These are phyloP conservation scores for Mediolabrus comicus DNA, from an alignment of 108 stramenopile genomes.

Conservation along the genomic window DNA sequence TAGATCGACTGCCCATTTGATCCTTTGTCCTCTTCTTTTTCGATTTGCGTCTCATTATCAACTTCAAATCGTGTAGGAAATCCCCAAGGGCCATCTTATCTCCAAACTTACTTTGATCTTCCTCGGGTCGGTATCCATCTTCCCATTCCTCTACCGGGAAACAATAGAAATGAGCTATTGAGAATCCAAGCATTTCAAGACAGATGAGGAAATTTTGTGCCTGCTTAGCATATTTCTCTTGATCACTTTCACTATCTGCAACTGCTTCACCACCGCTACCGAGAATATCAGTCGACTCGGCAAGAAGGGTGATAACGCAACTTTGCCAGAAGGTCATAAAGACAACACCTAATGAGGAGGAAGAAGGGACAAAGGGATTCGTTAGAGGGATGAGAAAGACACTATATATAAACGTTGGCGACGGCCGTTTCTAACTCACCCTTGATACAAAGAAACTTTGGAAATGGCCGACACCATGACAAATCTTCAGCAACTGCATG, in stretches of 20 bases:
- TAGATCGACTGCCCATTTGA: not conserved
- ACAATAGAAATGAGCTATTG: slow-evolving; percentile 91
- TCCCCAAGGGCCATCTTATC: slow-evolving; percentile 86
- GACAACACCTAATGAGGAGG: slow-evolving; percentile 20
- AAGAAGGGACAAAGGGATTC: slow-evolving; percentile 1
- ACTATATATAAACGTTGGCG: slow-evolving; percentile 52
- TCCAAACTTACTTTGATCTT: slow-evolving; percentile 67
- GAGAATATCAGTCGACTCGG: slow-evolving; percentile 66
- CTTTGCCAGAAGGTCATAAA: slow-evolving; percentile 98
- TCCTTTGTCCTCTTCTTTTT: slow-evolving; percentile 11
- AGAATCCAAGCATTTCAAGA: slow-evolving; percentile 91
- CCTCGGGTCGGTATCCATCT: slow-evolving; percentile 70
- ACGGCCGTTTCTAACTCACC: slow-evolving; percentile 41
- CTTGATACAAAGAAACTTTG: slow-evolving; percentile 81
- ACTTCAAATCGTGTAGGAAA: slow-evolving; percentile 81
- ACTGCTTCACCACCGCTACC: slow-evolving; percentile 29
- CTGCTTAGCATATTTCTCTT: slow-evolving; percentile 70
- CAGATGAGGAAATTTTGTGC: slow-evolving; percentile 94
- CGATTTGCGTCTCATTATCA: slow-evolving; percentile 49
- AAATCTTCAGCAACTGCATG: slow-evolving; percentile 88
- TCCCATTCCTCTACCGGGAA: slow-evolving; percentile 94
- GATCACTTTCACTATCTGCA: slow-evolving; percentile 33
- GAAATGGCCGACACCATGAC: slow-evolving; percentile 88
- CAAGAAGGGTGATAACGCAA: slow-evolving; percentile 65
- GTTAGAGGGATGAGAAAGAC: slow-evolving; percentile 62